Evolutionary conservation across 139 green algal genomes (phyloP).

Genomic region (Tetraselmis striata): DNA sequence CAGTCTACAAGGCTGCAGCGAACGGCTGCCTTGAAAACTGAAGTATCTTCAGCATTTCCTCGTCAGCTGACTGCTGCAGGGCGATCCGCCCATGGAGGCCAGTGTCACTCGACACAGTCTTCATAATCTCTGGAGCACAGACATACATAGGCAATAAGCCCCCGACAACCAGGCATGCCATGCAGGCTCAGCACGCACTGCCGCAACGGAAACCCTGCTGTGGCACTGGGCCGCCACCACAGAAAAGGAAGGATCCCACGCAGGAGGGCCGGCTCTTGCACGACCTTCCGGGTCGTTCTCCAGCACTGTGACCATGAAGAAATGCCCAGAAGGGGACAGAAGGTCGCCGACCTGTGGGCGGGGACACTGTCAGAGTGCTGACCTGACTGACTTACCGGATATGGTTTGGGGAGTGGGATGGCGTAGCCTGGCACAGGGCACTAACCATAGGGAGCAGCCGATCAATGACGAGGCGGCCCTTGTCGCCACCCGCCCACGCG

Average conservation of each 20-base stretch:
- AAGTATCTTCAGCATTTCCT: not conserved
- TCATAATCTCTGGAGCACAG: not conserved
- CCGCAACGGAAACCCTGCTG: too few relatives aligned
- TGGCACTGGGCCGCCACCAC: too few relatives aligned
- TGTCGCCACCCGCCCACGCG: conserved; percentile 80
- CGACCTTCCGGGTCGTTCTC: conserved; percentile 72
- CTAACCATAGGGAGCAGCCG: conserved; percentile 57
- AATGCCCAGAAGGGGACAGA: conserved; percentile 39
- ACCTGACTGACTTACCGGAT: too few relatives aligned
- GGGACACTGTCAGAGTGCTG: too few relatives aligned
- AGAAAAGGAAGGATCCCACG: too few relatives aligned
- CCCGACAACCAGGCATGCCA: too few relatives aligned
- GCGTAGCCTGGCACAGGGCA: not conserved
- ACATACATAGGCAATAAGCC: too few relatives aligned
- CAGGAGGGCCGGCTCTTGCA: too few relatives aligned
- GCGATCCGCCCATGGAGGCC: not conserved
- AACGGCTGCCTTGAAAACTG: not conserved
- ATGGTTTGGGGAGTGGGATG: too few relatives aligned
- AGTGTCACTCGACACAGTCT: not conserved
- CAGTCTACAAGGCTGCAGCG: not conserved
- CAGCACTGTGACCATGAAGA: conserved; percentile 68
- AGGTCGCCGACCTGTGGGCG: conserved; percentile 49
- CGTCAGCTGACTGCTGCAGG: not conserved
- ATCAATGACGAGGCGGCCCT: conserved; percentile 77
- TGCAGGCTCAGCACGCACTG: too few relatives aligned